Conservation (phyloP, 257 asterid species). For the Leonotis leonurus region DNA sequence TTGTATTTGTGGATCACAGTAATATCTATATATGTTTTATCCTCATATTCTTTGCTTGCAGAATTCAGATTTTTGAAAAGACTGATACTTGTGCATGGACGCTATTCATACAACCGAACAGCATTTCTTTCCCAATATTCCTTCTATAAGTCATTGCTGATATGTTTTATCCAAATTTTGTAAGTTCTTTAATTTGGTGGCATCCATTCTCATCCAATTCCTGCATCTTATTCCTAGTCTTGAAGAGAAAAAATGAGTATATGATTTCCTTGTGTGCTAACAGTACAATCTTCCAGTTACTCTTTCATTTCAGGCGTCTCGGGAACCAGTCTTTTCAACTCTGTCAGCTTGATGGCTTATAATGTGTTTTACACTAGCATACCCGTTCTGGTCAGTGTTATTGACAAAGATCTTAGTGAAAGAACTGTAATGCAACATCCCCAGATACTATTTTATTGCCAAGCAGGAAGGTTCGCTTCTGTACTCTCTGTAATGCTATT, state of each 20-base stretch:
- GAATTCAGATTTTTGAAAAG: conserved; percentile 91
- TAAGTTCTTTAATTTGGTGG: conserved; percentile 36
- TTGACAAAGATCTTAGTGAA: conserved; percentile 94
- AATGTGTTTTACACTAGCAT: conserved; percentile 96
- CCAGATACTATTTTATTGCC: conserved; percentile 88
- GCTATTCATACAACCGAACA: conserved; percentile 95
- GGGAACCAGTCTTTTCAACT: conserved; percentile 93
- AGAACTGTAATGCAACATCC: conserved; percentile 97
- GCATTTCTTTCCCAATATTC: conserved; percentile 97
- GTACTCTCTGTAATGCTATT: conserved; percentile 9
- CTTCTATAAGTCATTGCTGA: conserved; percentile 86
- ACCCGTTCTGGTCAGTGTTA: conserved; percentile 84
- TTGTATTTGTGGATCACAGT: not conserved
- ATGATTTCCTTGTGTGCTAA: conserved; percentile 34
- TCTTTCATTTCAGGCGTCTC: conserved; percentile 95
- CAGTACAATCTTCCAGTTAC: conserved; percentile 55
- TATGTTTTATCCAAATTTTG: conserved; percentile 98
- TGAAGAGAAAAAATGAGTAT: conserved; percentile 10
- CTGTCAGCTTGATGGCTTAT: conserved; percentile 95
- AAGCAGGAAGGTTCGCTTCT: conserved; percentile 80
- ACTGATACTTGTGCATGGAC: conserved; percentile 96
- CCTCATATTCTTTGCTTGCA: conserved; percentile 38
- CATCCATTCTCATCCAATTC: conserved; percentile 7
- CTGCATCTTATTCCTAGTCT: conserved; percentile 5
- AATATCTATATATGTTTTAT: not conserved